Evolutionary conservation across 1,284 basidiomycete genomes (phyloP).

Genomic region (Xerocomus amazonicus): DNA sequence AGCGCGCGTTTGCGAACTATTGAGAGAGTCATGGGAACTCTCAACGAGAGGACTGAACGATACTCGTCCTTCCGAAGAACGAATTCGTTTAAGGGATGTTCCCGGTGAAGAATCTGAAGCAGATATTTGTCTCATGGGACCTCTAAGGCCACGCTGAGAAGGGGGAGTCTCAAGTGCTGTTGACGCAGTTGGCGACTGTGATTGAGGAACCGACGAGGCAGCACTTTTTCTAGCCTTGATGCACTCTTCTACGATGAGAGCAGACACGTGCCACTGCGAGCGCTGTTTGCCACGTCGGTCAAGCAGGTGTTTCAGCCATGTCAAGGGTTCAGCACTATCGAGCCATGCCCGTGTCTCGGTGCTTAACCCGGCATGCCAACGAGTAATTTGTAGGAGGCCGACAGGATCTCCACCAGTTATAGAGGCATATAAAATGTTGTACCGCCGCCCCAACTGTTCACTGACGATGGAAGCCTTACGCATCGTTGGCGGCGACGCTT

Average conservation of each 20-base stretch:
- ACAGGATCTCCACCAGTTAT: conserved; percentile 35
- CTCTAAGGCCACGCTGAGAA: conserved; percentile 21
- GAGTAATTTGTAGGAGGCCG: conserved; percentile 48
- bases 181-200: conserved; percentile 32
- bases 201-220: conserved; percentile 36
- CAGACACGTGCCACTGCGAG: conserved; percentile 61
- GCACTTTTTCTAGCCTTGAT: conserved; percentile 42
- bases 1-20: conserved; percentile 42
- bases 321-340: conserved; percentile 60
- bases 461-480: conserved; percentile 63
- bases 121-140: conserved; percentile 16
- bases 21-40: conserved; percentile 39
- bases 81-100: conserved; percentile 40
- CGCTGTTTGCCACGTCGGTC: conserved; percentile 43
- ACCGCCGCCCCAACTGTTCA: conserved; percentile 64
- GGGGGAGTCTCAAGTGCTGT: conserved; percentile 37
- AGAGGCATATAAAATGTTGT: conserved; percentile 47
- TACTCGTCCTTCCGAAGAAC: conserved; percentile 46
- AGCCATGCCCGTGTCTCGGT: conserved; percentile 44
- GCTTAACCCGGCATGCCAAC: conserved; percentile 56
- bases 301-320: conserved; percentile 64
- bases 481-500: conserved; percentile 49
- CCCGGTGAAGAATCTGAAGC: conserved; percentile 38
- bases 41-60: conserved; percentile 47
- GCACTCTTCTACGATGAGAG: conserved; percentile 65